phyloP scores from a whole-genome alignment of 805 yeast species.

The Yarrowia divulgata region DNA sequence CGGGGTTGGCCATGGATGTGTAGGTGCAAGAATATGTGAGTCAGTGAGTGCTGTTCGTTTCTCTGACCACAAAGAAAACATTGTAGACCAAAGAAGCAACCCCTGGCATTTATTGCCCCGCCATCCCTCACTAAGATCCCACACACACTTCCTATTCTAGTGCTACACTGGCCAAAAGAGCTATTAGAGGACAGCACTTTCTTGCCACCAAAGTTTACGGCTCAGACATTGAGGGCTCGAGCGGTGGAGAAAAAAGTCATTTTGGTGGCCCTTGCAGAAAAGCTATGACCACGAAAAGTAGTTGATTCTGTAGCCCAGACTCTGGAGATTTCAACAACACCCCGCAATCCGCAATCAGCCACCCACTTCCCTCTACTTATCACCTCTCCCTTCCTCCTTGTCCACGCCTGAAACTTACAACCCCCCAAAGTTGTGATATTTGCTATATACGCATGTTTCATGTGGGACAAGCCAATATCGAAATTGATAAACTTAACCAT shows the following conservation, averaged over 20 bases:
- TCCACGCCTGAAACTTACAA: constrained; percentile 1
- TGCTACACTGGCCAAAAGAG: background rate
- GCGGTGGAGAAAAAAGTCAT: no score
- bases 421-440: constrained; percentile 5
- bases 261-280: no score
- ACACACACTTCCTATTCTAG: constrained; percentile 16
- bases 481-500: constrained; percentile 19
- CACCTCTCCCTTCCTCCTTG: background rate
- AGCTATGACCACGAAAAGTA: background rate
- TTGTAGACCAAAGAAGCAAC: constrained; percentile 10
- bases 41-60: no score
- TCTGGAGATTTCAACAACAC: background rate
- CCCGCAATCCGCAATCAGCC: background rate
- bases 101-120: background rate
- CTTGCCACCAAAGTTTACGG: background rate
- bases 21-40: no score
- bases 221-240: background rate
- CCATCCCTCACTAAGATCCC: background rate
- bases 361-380: background rate
- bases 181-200: background rate
- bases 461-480: constrained; percentile 5
- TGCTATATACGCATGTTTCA: constrained; percentile 35
- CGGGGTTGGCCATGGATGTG: no score
- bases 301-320: background rate
- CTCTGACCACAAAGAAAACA: background rate